Evolutionary conservation across 768 basidiomycete genomes (phyloP), one percentile per base, ranked within the genome.

Genomic region (Calvatia gigantea): DNA sequence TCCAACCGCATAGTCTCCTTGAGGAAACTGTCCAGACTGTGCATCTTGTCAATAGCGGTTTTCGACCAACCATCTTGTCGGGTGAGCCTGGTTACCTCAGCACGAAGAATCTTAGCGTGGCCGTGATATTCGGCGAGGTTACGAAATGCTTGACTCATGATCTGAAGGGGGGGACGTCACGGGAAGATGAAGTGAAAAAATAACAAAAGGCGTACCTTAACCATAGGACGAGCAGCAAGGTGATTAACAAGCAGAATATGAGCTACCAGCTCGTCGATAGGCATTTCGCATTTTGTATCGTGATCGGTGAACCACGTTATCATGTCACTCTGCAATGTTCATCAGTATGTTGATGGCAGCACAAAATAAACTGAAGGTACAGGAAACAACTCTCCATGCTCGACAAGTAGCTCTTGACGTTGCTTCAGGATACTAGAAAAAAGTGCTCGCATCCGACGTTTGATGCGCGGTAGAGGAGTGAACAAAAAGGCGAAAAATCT

Each of bases 1-100:
- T 59, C 64, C 31, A 74, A 25, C 4, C 77, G 65, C 65, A 72
- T 68, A 4, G 69, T 67, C 60, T 80, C 79, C 57, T 72, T 75
- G 15, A 82, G 46, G 58, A 81, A 78, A 57, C 78, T 78, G 51
- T 81, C 80, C 4, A 77, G 39, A 58, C 68, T 72, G 44, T 58
- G 64, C 74, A 80, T 74, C 45, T 66, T 68, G 6, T 70, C 68
- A 8, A 73, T 46, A 60, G 73, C 48, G 59, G 35, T 3, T 27
- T 62, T 64, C 14, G 68, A 66, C 70, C 70, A 73, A 2, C 68
- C 68, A 11, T 65, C 65, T n/a, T 61, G 55, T 4, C 51, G 43
- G 7, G 73, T 53, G 12, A 63, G 53, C n/a, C 37, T 37, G 29
- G 69, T 67, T 15, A 73, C 63, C 42, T 77, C 75, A n/a, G 68